Base-by-base conservation (phyloP, 1,284 basidiomycete species). In the Gymnopus androsaceus region DNA sequence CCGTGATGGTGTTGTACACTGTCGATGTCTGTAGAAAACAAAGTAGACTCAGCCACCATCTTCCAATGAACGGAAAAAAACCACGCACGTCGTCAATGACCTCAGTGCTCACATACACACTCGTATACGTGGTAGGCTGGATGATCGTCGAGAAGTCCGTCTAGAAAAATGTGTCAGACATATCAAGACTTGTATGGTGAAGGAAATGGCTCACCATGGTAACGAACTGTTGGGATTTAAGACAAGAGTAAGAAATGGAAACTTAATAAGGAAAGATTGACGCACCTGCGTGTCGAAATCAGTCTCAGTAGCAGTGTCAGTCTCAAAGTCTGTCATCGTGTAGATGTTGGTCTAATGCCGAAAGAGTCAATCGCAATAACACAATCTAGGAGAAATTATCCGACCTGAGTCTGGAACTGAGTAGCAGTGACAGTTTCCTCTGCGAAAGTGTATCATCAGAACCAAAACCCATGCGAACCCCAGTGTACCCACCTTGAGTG, bases 361-460 rank as follows among this genome's bases (percentile, higher is more conserved):
- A 31, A 33, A 6, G 12, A 28, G 37, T 42, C 51, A 44, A n/a
- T n/a, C n/a, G 25, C 27, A 31, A 11, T 14, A 19, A 7, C 9
- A 30, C 14, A 27, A 30, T 15, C 30, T n/a, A 75, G 62, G 76
- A 17, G 11, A 44, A 15, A 33, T 41, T 40, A 27, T 33, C 72
- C 67, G n/a, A n/a, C n/a, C n/a, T 78, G 69, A 15, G 83, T 85
- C 70, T 67, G 67, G 3, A 79, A 83, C 71, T 83, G 77, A 45
- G 83, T 85, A 14, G 80, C 80, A 59, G 83, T 86, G 62, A 83
- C 69, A 34, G 82, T 85, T 68, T 85, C 79, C 60, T 82, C 77
- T 50, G 25, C 7, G 31, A 36, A 34, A 15, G 21, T 14, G 19
- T n/a, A 4, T 31, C 9, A 21, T 19, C 36, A 38, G 3, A 3